Conservation (phyloP, 768 basidiomycete species). For the Mrakia hoshinonis region DNA sequence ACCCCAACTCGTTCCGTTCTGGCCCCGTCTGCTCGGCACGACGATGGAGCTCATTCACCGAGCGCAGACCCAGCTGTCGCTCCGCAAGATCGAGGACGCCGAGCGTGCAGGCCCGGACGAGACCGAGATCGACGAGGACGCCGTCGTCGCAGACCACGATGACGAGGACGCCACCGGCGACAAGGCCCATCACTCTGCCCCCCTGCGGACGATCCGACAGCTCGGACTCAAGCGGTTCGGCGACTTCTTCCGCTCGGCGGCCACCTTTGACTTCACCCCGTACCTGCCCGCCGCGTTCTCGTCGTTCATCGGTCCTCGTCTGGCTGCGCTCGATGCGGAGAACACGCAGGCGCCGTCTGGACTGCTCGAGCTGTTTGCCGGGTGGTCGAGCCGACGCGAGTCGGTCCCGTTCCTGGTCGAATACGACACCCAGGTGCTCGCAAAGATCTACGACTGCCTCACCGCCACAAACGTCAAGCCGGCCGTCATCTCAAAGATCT, state of each 20-base stretch:
- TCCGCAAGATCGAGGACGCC: constrained; percentile 25
- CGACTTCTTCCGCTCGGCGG: constrained; percentile 73
- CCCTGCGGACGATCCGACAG: constrained; percentile 60
- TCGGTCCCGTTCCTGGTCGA: constrained; percentile 59
- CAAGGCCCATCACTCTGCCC: constrained; percentile 30
- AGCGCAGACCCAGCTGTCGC: constrained; percentile 55
- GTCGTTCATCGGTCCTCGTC: constrained; percentile 70
- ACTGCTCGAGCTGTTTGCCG: constrained; percentile 71
- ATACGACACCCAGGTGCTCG: constrained; percentile 60
- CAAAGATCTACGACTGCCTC: constrained; percentile 72
- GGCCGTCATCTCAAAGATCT: constrained; percentile 64
- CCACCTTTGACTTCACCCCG: constrained; percentile 62
- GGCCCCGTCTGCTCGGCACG: constrained; percentile 65
- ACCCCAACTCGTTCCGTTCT: constrained; percentile 56
- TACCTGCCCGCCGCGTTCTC: constrained; percentile 62
- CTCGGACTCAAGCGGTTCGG: constrained; percentile 74
- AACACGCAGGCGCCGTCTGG: constrained; percentile 88
- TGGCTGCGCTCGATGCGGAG: constrained; percentile 64
- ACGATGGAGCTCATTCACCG: constrained; percentile 58
- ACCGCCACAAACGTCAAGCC: constrained; percentile 78
- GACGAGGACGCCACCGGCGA: constrained; percentile 15
- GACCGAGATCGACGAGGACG: constrained; percentile 34
- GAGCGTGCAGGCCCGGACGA: constrained; percentile 23
- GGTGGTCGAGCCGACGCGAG: constrained; percentile 58
- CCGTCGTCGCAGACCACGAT: constrained; percentile 40